Conservation (phyloP, 352 stramenopile genomes). For the Peronospora farinosa region DNA sequence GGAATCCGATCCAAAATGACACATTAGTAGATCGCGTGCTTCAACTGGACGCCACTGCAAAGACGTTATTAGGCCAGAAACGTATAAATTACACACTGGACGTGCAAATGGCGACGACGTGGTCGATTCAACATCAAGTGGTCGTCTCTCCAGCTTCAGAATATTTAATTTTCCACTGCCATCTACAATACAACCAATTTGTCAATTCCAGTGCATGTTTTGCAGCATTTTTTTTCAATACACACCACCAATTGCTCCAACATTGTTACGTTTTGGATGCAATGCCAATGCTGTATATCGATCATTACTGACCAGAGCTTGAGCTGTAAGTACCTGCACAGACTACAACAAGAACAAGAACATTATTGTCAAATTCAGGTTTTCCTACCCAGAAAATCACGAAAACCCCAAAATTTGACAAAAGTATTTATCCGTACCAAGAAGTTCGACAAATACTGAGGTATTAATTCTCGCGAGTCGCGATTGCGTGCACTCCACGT, state of each 20-base stretch:
- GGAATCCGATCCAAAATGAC: slow-evolving; percentile 12
- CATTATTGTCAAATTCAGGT: background rate
- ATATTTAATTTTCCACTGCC: slow-evolving; percentile 24
- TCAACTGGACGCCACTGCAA: slow-evolving; percentile 30
- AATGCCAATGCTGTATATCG: slow-evolving; percentile 34
- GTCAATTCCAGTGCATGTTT: background rate
- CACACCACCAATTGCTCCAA: slow-evolving; percentile 38
- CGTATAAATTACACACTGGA: slow-evolving; percentile 12
- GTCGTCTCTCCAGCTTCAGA: slow-evolving; percentile 9
- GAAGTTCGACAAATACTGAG: slow-evolving; percentile 21
- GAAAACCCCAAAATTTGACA: background rate
- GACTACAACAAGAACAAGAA: slow-evolving; percentile 14
- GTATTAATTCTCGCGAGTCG: slow-evolving; percentile 24
- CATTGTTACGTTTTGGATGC: slow-evolving; percentile 18
- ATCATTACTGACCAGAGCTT: slow-evolving; percentile 11
- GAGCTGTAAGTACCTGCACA: slow-evolving; percentile 25
- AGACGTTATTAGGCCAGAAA: slow-evolving; percentile 21
- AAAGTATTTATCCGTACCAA: slow-evolving; percentile 20
- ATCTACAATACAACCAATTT: slow-evolving; percentile 6
- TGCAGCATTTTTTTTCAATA: background rate
- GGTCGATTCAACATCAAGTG: background rate
- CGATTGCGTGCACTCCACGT: slow-evolving; percentile 25
- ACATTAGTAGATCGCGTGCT: slow-evolving; percentile 25
- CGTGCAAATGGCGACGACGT: slow-evolving; percentile 6
- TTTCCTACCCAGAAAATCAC: background rate